A percentile compares a stretch with the other conserved stretches of the same genome.
These are phyloP conservation scores for Quercus variabilis DNA, from an alignment of 306 rosid genomes.

Conservation along the genomic window DNA sequence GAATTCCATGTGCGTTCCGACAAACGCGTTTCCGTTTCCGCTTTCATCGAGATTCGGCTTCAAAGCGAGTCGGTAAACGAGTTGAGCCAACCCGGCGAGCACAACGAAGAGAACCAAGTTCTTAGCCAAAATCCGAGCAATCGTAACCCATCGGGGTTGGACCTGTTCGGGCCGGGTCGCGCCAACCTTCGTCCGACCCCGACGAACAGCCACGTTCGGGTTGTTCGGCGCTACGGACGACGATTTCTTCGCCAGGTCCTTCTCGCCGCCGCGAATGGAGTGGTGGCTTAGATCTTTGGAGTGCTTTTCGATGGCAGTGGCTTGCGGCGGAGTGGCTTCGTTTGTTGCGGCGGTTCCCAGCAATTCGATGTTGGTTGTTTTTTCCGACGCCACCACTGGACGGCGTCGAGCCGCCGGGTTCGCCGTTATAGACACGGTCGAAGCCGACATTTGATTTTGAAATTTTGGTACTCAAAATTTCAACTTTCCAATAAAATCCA, in stretches of 20 bases:
- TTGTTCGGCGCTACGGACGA: slow-evolving; percentile 19
- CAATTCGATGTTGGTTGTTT: slow-evolving; percentile 53
- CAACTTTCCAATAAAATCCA: background rate
- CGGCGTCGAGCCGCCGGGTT: slow-evolving; percentile 82
- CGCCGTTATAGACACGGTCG: slow-evolving; percentile 86
- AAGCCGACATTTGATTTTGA: slow-evolving; percentile 75
- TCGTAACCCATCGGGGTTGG: slow-evolving; percentile 68
- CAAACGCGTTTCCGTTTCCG: slow-evolving; percentile 12
- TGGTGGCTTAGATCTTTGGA: slow-evolving; percentile 73
- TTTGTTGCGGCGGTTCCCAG: slow-evolving; percentile 17
- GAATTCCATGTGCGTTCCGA: slow-evolving; percentile 39
- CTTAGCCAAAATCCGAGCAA: slow-evolving; percentile 53
- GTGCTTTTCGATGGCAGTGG: slow-evolving; percentile 7
- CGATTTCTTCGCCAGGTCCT: slow-evolving; percentile 31
- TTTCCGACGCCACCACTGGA: slow-evolving; percentile 54
- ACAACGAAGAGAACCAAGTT: slow-evolving; percentile 46
- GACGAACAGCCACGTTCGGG: slow-evolving; percentile 36
- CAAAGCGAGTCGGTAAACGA: slow-evolving; percentile 44
- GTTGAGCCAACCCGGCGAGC: slow-evolving; percentile 55
- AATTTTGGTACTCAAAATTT: background rate
- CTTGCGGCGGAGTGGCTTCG: slow-evolving; percentile 23
- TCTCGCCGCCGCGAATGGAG: slow-evolving; percentile 48
- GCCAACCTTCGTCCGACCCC: slow-evolving; percentile 33
- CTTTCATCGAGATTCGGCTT: slow-evolving; percentile 9
- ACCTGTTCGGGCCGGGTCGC: slow-evolving; percentile 8